These are phyloP conservation scores for Xanthoparmelia taractica DNA, from an alignment of 495 filamentous ascomycete genomes.

Conservation along the genomic window DNA sequence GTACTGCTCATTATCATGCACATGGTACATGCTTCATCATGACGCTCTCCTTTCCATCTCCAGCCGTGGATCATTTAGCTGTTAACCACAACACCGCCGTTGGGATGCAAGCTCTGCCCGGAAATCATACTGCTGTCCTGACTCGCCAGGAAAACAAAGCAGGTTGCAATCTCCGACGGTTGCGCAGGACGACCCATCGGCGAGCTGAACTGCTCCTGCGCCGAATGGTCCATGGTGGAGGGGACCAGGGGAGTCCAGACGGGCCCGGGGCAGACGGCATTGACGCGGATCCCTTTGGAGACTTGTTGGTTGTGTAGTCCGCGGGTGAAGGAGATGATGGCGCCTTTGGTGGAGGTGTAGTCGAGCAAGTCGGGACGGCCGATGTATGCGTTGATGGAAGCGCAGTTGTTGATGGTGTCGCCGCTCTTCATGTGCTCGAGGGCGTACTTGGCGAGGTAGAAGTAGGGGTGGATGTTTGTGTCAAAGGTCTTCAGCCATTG, in stretches of 20 bases:
- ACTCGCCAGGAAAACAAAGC: slow-evolving; percentile 78
- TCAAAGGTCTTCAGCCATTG: slow-evolving; percentile 73
- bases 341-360: slow-evolving; percentile 79
- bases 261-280: slow-evolving; percentile 71
- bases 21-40: not conserved
- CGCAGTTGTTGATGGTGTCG: slow-evolving; percentile 76
- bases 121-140: slow-evolving; percentile 62
- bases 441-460: slow-evolving; percentile 70
- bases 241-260: slow-evolving; percentile 83
- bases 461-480: slow-evolving; percentile 68
- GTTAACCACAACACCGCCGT: slow-evolving; percentile 57
- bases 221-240: slow-evolving; percentile 63
- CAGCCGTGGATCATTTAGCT: slow-evolving; percentile 31
- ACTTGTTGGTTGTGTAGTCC: slow-evolving; percentile 70
- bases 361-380: slow-evolving; percentile 77
- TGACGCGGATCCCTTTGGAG: slow-evolving; percentile 68
- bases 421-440: slow-evolving; percentile 71
- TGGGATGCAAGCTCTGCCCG: slow-evolving; percentile 59
- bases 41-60: not conserved
- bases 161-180: slow-evolving; percentile 72
- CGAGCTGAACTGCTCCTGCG: slow-evolving; percentile 62
- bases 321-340: slow-evolving; percentile 74
- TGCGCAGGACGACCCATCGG: slow-evolving; percentile 76
- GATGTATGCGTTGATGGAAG: slow-evolving; percentile 74
- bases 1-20: not conserved